phyloP scores from a whole-genome alignment of 192 early-diverging fungal genomes.

The Dissophora ornata region DNA sequence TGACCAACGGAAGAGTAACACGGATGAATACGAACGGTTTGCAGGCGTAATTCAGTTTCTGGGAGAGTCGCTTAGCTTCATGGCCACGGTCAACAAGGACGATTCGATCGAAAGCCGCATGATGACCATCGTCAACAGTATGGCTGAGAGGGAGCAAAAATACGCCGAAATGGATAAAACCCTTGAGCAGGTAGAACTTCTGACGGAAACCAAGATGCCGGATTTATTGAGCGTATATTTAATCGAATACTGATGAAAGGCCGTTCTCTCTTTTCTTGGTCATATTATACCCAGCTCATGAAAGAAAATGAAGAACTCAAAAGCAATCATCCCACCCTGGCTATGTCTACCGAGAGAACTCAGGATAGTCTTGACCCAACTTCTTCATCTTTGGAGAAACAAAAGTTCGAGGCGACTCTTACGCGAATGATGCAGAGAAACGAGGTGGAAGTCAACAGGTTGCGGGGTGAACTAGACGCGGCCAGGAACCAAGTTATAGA shows the following conservation, averaged over 20 bases:
- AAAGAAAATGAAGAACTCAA: too few relatives aligned
- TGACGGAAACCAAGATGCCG: neutral
- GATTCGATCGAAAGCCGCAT: conserved; percentile 1
- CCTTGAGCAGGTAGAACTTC: neutral
- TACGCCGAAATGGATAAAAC: neutral
- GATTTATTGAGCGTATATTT: too few relatives aligned
- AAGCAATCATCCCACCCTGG: too few relatives aligned
- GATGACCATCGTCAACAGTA: neutral
- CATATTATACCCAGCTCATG: too few relatives aligned
- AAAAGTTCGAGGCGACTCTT: neutral
- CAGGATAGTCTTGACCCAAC: too few relatives aligned
- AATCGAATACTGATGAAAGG: too few relatives aligned
- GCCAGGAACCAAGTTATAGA: neutral
- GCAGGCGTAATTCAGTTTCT: neutral
- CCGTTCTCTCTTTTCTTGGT: too few relatives aligned
- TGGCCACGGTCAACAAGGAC: neutral
- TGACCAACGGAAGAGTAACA: neutral
- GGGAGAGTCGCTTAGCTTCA: conserved; percentile 17
- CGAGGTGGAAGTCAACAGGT: neutral
- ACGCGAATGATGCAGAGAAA: conserved; percentile 15
- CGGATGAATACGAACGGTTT: conserved; percentile 1
- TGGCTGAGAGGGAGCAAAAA: conserved; percentile 7
- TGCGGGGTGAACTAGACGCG: conserved; percentile 8
- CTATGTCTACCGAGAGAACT: too few relatives aligned
- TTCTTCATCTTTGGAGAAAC: too few relatives aligned